Conservation (phyloP, 2,329 filamentous ascomycete species). For the Beauveria australis region DNA sequence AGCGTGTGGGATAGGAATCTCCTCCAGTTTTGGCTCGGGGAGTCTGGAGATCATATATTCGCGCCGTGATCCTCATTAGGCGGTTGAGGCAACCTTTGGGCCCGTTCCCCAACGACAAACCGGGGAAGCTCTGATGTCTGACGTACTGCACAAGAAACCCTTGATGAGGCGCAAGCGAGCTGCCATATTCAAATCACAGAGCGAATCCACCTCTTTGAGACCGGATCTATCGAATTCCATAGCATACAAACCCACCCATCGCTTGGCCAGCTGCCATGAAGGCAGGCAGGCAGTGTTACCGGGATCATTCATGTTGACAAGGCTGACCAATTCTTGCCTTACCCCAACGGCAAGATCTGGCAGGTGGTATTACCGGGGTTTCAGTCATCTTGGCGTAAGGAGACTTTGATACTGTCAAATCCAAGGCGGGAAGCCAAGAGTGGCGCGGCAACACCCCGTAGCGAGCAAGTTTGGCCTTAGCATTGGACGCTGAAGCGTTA, state of each 20-base stretch:
- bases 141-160: background rate
- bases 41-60: conserved; percentile 9
- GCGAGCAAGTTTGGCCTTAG: background rate
- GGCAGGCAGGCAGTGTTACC: background rate
- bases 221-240: conserved; percentile 13
- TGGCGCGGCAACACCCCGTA: background rate
- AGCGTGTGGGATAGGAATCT: background rate
- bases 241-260: background rate
- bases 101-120: background rate
- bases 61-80: background rate
- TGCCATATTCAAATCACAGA: background rate
- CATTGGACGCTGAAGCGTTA: background rate
- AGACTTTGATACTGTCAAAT: background rate
- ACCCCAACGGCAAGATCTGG: background rate
- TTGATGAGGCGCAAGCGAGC: background rate
- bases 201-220: conserved; percentile 14
- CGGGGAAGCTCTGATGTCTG: background rate
- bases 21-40: background rate
- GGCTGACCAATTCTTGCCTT: background rate
- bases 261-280: background rate
- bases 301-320: background rate
- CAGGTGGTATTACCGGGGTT: background rate
- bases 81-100: background rate
- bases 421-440: background rate
- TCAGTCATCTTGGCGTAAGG: conserved; percentile 3